Base-by-base conservation (phyloP, 129 eudicot species). In the Kitagawia praeruptora region DNA sequence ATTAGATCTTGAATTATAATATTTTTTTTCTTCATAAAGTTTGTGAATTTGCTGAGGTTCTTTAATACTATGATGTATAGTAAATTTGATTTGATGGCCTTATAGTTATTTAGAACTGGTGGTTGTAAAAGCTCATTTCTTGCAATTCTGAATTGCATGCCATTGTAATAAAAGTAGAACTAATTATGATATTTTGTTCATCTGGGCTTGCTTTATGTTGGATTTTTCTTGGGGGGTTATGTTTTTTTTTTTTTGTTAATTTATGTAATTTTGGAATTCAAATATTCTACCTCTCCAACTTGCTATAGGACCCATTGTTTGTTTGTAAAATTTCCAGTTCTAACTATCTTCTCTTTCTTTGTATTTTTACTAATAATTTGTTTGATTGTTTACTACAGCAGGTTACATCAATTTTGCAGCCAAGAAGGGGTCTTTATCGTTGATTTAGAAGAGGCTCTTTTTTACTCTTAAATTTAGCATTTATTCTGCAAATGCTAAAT, bases 401-500 rank as follows among this genome's bases (percentile, higher is more conserved):
- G 81, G 75, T 76, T 74, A 45, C 72, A 78, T 54, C 75, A 73
- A 80, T 16, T 34, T 79, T 48, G 67, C 70, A 41, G 40, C 58
- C 48, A 27, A 75, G 83, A 42, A 42, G 85, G 66, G 23, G 51
- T n/a, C 34, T 46, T 77, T 15, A 73, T 75, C 79, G 73, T 82
- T 84, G 78, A 81, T 82, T 85, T 82, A 69, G 70, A 80, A 78
- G 78, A 71, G 47, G 74, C 48, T 78, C 6, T 27, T 64, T 67
- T 40, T 58, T 56, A 47, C 11, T 15, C n/a, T 54, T 37, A 74
- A 73, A 64, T 39, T 28, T 75, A 51, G 56, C 58, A 53, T 74
- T 79, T 27, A 75, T 75, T 82, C 82, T 74, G 37, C 87, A 82
- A 76, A 92, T 92, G 97, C 84, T 86, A 77, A 89, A 84, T 80